Base-by-base conservation (phyloP, 768 basidiomycete genomes). In the Xerocomellus intermedius region DNA sequence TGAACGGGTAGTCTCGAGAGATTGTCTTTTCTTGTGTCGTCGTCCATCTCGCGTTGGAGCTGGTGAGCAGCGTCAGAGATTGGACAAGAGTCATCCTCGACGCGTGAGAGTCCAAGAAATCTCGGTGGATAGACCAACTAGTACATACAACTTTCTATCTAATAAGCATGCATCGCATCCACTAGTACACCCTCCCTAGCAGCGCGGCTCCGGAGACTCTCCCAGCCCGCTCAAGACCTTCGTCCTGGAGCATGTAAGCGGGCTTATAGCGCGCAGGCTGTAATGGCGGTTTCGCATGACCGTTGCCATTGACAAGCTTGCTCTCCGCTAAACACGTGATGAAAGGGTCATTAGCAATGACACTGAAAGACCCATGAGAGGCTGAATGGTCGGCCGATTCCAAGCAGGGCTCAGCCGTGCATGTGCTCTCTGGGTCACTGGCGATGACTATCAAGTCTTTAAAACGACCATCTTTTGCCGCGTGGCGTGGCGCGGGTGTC, bases 171-270 rank as follows among this genome's bases (percentile, higher is more conserved):
- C 24, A 24, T 24, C 24, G 24, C 12, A 14, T 33, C 13, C 13
- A 30, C 50, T 63, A n/a, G n/a, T n/a, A 58, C 30, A 26, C 51
- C 21, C 30, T 52, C 37, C 52, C 64, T 5, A 39, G 19, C 48
- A 63, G 17, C 13, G 55, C 49, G 4, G 59, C 30, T 21, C 60
- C 65, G 56, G 72, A 61, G 26, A 81, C 82, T 33, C 88, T 75
- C 10, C 88, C 88, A 12, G 80, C 85, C 39, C 92, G 79, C 69
- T 94, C 92, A 45, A 91, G 75, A 46, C 75, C 75, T 22, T 81
- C 89, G 64, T 95, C 91, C 33, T 75, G 64, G 1, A 96, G 78
- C 73, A 91, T 87, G 72, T 91, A 89, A 1, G 94, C 93, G 2
- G 93, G 93, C 28, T 77, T 76, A 66, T 89, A 95, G 24, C 73